These are phyloP conservation scores for Echinochloa phyllopogon DNA, from an alignment of 176 grass and related monocot species.

Conservation along the genomic window DNA sequence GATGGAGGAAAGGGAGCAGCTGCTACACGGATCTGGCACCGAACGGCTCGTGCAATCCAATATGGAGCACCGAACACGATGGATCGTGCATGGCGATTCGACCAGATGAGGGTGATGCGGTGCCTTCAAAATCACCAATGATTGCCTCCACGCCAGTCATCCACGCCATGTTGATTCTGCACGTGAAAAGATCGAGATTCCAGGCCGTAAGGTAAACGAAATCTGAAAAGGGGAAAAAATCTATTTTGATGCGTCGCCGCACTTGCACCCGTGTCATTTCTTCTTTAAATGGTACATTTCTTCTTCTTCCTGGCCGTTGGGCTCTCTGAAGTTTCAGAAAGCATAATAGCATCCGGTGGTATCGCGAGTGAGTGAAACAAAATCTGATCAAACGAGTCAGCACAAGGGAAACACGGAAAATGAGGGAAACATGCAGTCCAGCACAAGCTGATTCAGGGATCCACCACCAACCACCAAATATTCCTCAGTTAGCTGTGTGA, in stretches of 20 bases:
- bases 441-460: conserved; percentile 50
- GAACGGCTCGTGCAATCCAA: background rate
- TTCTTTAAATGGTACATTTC: too few relatives aligned
- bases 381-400: background rate
- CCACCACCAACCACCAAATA: conserved; percentile 14
- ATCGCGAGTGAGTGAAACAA: background rate
- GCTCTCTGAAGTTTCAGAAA: background rate
- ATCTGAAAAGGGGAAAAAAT: too few relatives aligned
- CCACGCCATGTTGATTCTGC: conserved; percentile 32
- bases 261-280: too few relatives aligned
- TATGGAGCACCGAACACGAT: background rate
- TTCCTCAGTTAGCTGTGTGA: background rate
- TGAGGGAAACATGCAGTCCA: conserved; percentile 10
- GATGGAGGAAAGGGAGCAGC: background rate
- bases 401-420: background rate
- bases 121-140: conserved; percentile 31
- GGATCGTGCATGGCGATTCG: conserved; percentile 24
- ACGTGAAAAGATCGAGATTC: conserved; percentile 19
- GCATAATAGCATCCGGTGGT: background rate
- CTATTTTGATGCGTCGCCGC: too few relatives aligned
- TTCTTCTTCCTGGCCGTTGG: background rate
- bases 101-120: background rate
- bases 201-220: background rate
- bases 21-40: too few relatives aligned
- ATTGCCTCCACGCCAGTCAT: conserved; percentile 5